Evolutionary conservation across 139 green algal genomes (phyloP).

Genomic region (Coelastrella sp.): DNA sequence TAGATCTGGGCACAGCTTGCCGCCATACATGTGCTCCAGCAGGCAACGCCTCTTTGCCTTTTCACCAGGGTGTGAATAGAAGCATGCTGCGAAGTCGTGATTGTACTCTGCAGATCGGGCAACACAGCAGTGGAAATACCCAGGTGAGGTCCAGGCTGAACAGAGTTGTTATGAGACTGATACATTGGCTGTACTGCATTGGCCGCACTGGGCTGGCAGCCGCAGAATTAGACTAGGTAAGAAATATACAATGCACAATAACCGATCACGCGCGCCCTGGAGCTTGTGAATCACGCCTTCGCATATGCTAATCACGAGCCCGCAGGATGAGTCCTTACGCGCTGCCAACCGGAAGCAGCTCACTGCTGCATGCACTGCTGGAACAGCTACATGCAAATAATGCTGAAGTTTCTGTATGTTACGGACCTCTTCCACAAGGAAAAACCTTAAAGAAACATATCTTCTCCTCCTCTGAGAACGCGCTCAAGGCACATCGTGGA

Average conservation of each 20-base stretch:
- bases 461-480: constrained; percentile 7
- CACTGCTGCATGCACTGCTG: neutral
- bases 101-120: neutral
- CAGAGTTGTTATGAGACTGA: neutral
- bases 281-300: neutral
- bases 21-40: constrained; percentile 22
- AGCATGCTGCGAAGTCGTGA: constrained; percentile 24
- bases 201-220: too few relatives aligned
- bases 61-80: neutral
- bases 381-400: neutral
- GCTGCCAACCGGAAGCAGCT: neutral
- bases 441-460: constrained; percentile 30
- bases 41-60: constrained; percentile 29
- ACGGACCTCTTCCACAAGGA: neutral
- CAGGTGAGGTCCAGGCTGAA: neutral
- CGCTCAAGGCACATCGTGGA: neutral
- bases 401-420: neutral
- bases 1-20: constrained; percentile 28
- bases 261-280: neutral
- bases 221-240: too few relatives aligned
- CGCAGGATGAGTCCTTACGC: neutral
- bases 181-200: too few relatives aligned
- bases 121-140: neutral
- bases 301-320: neutral
- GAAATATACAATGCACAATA: too few relatives aligned